Conservation (phyloP, 768 basidiomycete genomes). For the Mycena rosella region DNA sequence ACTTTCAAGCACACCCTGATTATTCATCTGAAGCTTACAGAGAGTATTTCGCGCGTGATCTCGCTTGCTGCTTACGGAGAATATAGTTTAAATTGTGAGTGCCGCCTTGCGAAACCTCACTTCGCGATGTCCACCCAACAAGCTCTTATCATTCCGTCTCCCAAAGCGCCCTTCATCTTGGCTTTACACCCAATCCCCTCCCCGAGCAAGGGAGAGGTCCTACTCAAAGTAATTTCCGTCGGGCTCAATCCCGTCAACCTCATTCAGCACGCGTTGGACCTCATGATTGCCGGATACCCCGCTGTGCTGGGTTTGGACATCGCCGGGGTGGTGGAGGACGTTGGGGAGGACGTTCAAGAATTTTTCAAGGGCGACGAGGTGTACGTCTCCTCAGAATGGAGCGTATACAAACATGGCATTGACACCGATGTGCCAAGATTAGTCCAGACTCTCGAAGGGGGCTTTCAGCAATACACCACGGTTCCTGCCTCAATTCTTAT, state of each 20-base stretch:
- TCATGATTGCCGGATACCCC: conserved; percentile 43
- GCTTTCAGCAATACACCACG: conserved; percentile 46
- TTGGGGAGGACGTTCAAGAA: conserved; percentile 50
- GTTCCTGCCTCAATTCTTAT: conserved; percentile 29
- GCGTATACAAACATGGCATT: too few species aligned
- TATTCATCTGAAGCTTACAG: too few species aligned
- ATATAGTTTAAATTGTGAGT: too few species aligned
- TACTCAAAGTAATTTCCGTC: conserved; percentile 44
- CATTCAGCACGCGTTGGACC: conserved; percentile 43
- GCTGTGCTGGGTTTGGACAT: conserved; percentile 45
- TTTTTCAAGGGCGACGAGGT: conserved; percentile 52
- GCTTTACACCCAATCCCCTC: conserved; percentile 31
- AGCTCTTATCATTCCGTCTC: conserved; percentile 5
- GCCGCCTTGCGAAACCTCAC: too few species aligned
- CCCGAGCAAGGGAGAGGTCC: conserved; percentile 45
- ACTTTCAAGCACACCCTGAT: too few species aligned
- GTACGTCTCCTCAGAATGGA: not conserved
- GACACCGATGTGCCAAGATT: not conserved
- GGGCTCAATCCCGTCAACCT: conserved; percentile 51
- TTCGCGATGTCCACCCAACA: not conserved
- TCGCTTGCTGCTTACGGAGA: too few species aligned
- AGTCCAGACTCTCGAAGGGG: not conserved
- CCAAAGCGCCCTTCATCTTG: conserved; percentile 39
- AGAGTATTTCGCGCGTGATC: too few species aligned
- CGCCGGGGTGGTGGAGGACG: conserved; percentile 48